A percentile compares a stretch with the other conserved stretches of the same genome.
Evolutionary conservation across 1,284 basidiomycete species (phyloP).

Genomic region (Xerocomus amazonicus): DNA sequence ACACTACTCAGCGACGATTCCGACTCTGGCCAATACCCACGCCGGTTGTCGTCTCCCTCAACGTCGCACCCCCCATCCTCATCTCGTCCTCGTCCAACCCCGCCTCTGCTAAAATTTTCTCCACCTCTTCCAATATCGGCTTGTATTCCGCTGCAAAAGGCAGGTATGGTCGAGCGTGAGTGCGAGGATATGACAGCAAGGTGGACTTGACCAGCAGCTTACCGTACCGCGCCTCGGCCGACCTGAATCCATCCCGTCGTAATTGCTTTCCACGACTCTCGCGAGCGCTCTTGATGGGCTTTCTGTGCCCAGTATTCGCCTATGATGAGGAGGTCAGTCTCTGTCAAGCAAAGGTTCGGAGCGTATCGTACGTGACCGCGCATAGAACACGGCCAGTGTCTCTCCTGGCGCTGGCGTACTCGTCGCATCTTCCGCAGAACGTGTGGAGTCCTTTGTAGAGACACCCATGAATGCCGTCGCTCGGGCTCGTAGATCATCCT

Average conservation of each 20-base stretch:
- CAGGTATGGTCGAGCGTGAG: too few species aligned
- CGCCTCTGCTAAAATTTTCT: constrained; percentile 80
- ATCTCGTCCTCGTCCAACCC: constrained; percentile 87
- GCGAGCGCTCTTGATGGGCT: constrained; percentile 50
- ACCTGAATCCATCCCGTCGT: constrained; percentile 73
- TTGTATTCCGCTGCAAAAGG: constrained; percentile 58
- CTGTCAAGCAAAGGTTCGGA: background rate
- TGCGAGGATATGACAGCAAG: too few species aligned
- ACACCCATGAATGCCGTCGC: constrained; percentile 76
- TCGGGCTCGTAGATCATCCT: constrained; percentile 50
- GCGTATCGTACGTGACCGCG: constrained; percentile 60
- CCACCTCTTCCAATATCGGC: constrained; percentile 77
- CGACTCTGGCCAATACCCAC: constrained; percentile 41
- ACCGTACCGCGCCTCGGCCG: constrained; percentile 70
- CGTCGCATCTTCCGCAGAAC: constrained; percentile 69
- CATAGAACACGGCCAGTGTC: constrained; percentile 81
- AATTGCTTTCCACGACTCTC: constrained; percentile 79
- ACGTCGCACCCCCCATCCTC: constrained; percentile 28
- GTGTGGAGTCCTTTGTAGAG: constrained; percentile 54
- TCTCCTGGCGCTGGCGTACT: constrained; percentile 90
- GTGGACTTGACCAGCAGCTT: constrained; percentile 11
- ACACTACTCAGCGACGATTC: constrained; percentile 41
- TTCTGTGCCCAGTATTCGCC: constrained; percentile 82
- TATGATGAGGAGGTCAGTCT: constrained; percentile 23
- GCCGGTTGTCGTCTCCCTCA: constrained; percentile 26